These are phyloP conservation scores for Cucumis melo DNA, from an alignment of 306 rosid species.

Conservation along the genomic window DNA sequence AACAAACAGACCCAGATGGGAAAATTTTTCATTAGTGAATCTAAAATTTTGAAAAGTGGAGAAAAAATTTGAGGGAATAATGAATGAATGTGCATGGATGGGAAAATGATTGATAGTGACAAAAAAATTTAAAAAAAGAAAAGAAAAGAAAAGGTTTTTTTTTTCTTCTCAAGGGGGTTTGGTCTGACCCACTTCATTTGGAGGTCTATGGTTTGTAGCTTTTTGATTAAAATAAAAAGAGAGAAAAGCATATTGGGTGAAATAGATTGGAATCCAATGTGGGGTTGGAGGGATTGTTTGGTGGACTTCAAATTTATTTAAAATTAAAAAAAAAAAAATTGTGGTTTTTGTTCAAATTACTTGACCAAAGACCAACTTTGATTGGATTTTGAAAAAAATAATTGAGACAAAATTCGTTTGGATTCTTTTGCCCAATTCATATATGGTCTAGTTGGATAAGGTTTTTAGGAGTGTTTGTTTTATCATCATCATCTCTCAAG, in stretches of 20 bases:
- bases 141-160: neutral
- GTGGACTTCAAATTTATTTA: constrained; percentile 8
- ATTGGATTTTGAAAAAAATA: neutral
- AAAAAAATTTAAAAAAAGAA: neutral
- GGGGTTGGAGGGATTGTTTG: constrained; percentile 31
- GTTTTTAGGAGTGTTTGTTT: neutral
- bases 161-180: neutral
- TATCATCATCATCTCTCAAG: neutral
- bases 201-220: constrained; percentile 21
- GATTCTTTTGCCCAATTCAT: neutral
- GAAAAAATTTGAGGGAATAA: neutral
- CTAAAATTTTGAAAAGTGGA: neutral
- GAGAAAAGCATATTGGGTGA: constrained; percentile 15
- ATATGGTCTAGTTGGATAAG: neutral
- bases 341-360: neutral
- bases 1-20: neutral
- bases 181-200: constrained; percentile 23
- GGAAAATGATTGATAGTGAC: neutral
- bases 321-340: neutral
- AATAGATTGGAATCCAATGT: constrained; percentile 71
- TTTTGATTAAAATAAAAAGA: constrained; percentile 21
- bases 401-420: neutral
- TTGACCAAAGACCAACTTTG: neutral
- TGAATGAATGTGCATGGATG: constrained; percentile 24
- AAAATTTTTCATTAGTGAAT: neutral